phyloP scores from a whole-genome alignment of 306 rosid genomes.

The Echinosophora koreensis region DNA sequence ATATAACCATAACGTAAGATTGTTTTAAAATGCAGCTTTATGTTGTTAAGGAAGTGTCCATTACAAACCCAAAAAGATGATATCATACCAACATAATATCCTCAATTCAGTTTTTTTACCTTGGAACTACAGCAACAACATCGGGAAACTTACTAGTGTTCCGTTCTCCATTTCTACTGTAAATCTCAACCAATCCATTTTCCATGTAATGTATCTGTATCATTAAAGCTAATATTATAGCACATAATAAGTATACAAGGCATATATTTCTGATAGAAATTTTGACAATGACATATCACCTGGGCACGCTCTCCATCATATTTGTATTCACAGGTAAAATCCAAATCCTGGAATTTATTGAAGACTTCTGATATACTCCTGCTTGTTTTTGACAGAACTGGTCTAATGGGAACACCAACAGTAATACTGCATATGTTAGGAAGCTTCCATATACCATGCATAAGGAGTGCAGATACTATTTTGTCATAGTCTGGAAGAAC shows the following conservation, averaged over 20 bases:
- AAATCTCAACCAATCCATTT: conserved; percentile 81
- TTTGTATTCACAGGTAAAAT: conserved; percentile 94
- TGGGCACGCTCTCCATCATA: conserved; percentile 97
- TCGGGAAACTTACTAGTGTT: conserved; percentile 94
- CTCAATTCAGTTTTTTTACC: conserved; percentile 53
- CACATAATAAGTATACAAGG: conserved; percentile 30
- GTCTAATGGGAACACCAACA: conserved; percentile 87
- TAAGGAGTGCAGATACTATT: conserved; percentile 78
- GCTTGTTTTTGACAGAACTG: conserved; percentile 92
- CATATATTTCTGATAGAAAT: conserved; percentile 24
- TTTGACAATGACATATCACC: conserved; percentile 60
- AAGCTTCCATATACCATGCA: conserved; percentile 83
- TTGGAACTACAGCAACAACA: conserved; percentile 72
- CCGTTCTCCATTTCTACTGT: conserved; percentile 93
- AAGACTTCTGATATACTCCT: conserved; percentile 81
- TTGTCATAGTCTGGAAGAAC: conserved; percentile 85
- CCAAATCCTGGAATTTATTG: conserved; percentile 77
- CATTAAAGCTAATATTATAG: conserved; percentile 44
- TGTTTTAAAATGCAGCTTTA: conserved; percentile 9
- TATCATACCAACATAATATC: background rate
- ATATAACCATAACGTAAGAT: conserved; percentile 10
- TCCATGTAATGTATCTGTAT: conserved; percentile 90
- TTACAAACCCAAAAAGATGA: conserved; percentile 31
- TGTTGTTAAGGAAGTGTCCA: conserved; percentile 1
- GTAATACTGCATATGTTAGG: conserved; percentile 74